Evolutionary conservation across 2,329 filamentous ascomycete species (phyloP), one percentile per base, ranked within the genome.

Genomic region (Fusarium sp.): DNA sequence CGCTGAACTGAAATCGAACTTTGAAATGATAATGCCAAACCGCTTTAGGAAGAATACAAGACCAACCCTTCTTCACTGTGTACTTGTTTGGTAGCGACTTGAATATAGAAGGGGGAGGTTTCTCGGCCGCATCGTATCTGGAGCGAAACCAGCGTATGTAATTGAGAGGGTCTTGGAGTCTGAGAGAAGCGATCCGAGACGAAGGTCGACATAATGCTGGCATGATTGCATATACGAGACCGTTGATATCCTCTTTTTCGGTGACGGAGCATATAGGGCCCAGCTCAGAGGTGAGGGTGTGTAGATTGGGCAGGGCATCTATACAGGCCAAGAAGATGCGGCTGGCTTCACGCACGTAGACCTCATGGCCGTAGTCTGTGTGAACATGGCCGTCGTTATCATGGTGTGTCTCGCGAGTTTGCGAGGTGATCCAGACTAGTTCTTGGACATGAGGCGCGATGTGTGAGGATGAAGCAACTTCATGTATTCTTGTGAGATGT

Each of bases 391-490:
- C 18, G 1, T 20, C 24, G 40, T 4, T 6, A 9, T 39, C 39
- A 17, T n/a, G 9, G 14, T 63, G 51, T 4, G 18, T 40, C 7
- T 56, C n/a, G 18, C 24, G 33, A 10, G 31, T 49, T 22, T 33
- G 17, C 3, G 24, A 14, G 1, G 38, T 49, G 8, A 26, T 36
- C n/a, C 52, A 63, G 13, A 63, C 39, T 17, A 58, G n/a, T 44
- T 58, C 56, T n/a, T 55, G 49, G 8, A 55, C 56, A 22, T 24
- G n/a, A 15, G 24, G 20, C 18, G 39, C 49, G 26, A 11, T 51
- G 20, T 33, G n/a, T 11, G 39, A 36, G 11, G 49, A 52, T 7
- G 44, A 28, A 9, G 34, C 11, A 20, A 58, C 31, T 8, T 14
- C 31, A 14, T 45, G 18, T 11, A 58, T 31, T 34, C 40, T 55